These are phyloP conservation scores for Hypoxylon sp. DNA, from an alignment of 2,329 filamentous ascomycete species.

Conservation along the genomic window DNA sequence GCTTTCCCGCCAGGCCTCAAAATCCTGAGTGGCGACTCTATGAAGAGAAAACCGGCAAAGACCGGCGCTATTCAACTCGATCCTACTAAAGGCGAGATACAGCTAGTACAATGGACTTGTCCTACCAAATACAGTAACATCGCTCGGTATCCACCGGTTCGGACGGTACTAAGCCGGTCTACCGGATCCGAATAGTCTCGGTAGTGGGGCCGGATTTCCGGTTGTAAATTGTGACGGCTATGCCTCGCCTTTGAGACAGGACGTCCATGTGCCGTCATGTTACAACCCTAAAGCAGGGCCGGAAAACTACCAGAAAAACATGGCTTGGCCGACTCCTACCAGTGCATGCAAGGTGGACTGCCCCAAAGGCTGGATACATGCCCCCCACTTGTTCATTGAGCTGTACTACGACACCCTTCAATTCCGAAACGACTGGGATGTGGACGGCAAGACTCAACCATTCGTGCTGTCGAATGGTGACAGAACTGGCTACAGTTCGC, in stretches of 20 bases:
- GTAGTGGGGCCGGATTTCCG: conserved; percentile 75
- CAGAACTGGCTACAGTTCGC: conserved; percentile 76
- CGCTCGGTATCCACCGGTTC: conserved; percentile 68
- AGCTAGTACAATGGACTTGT: conserved; percentile 72
- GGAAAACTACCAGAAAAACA: conserved; percentile 73
- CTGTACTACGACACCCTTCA: conserved; percentile 70
- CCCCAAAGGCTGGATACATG: conserved; percentile 67
- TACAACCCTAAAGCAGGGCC: conserved; percentile 75
- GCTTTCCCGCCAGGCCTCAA: conserved; percentile 79
- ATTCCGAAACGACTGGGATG: conserved; percentile 66
- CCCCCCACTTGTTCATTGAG: conserved; percentile 70
- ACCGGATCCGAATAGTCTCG: conserved; percentile 66
- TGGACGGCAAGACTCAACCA: conserved; percentile 67
- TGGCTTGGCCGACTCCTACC: conserved; percentile 69
- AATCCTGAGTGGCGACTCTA: conserved; percentile 77
- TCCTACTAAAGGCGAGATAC: conserved; percentile 64
- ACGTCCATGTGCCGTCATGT: conserved; percentile 79
- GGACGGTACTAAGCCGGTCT: conserved; percentile 69
- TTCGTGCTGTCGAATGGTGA: conserved; percentile 80
- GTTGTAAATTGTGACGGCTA: conserved; percentile 74
- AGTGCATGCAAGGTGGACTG: conserved; percentile 67
- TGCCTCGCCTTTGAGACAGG: conserved; percentile 72
- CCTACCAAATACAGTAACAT: conserved; percentile 63
- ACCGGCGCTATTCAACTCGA: conserved; percentile 66
- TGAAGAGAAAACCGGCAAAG: conserved; percentile 68